Base-by-base conservation (phyloP, 306 rosid species). In the Dryas octopetala region DNA sequence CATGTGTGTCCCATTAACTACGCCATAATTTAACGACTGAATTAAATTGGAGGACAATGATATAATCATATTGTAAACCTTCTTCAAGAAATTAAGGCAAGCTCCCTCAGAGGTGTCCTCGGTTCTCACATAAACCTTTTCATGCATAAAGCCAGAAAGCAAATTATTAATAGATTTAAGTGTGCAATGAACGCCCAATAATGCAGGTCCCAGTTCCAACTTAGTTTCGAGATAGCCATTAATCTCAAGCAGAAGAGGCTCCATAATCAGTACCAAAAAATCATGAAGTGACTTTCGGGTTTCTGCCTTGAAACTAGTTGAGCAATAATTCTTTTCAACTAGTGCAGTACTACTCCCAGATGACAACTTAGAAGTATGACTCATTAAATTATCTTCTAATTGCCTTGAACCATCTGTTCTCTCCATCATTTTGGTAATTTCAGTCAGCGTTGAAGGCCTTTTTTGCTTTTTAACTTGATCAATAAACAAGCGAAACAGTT, bases 61-160 rank as follows among this genome's bases (percentile, higher is more conserved):
- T 47, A 81, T 83, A 58, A 90, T 77, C 17, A 72, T 74, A 76
- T 70, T 78, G 78, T 87, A 91, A 74, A 89, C 85, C 74, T 80
- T 83, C 86, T 89, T 88, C 87, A 94, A 83, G 81, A 90, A 91
- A 86, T 82, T 87, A 71, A 83, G 78, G 78, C 80, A 88, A 78
- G 91, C 87, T 74, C 96, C 93, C 50, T 85, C 93, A 62, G 89
- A 83, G 46, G 76, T 77, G 78, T 95, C 96, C 80, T 95, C 93
- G 9, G 96, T 95, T 89, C 91, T 91, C 79, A 84, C 71, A 80
- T 90, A 95, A 68, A 95, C 88, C 76, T 85, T 95, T 68, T 82
- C 96, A 85, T 85, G 84, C 93, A 86, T 85, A 76, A 90, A 90
- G 82, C 82, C 76, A 62, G 86, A 82, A 78, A 95, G 96, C 77